phyloP scores from a whole-genome alignment of 768 basidiomycete genomes.

The Neoboletus magnificus region DNA sequence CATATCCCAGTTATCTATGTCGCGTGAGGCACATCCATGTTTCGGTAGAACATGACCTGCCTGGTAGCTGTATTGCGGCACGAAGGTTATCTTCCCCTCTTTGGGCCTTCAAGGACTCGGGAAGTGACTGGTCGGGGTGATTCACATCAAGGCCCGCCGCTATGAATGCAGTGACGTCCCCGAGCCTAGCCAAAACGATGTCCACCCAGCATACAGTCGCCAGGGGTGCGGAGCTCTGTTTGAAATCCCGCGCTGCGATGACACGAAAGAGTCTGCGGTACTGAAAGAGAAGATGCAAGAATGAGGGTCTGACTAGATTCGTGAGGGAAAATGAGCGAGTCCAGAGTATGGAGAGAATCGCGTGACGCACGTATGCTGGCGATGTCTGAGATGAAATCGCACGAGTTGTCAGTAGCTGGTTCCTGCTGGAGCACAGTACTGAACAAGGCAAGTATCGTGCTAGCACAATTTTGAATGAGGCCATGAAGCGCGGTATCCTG shows the following conservation, averaged over 20 bases:
- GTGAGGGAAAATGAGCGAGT: conserved; percentile 6
- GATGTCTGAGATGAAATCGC: conserved; percentile 9
- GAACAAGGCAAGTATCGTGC: conserved; percentile 32
- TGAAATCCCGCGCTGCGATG: conserved; percentile 37
- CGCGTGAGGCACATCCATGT: conserved; percentile 9
- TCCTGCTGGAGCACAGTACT: conserved; percentile 19
- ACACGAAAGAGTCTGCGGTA: conserved; percentile 48
- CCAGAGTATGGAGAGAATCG: neutral
- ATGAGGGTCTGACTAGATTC: conserved; percentile 29
- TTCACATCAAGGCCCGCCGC: conserved; percentile 23
- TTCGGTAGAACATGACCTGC: conserved; percentile 31
- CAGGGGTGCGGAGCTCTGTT: conserved; percentile 19
- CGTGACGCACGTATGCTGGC: conserved; percentile 21
- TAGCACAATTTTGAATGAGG: conserved; percentile 34
- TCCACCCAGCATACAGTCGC: conserved; percentile 66
- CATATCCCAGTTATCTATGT: conserved; percentile 51
- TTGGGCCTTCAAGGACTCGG: conserved; percentile 36
- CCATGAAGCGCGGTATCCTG: conserved; percentile 36
- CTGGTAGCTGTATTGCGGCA: conserved; percentile 68
- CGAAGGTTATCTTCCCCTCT: conserved; percentile 49
- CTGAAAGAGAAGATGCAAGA: conserved; percentile 44
- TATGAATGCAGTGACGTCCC: conserved; percentile 34
- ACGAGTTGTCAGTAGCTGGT: neutral
- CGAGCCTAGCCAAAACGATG: conserved; percentile 51
- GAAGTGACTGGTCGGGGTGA: conserved; percentile 12